Conservation (phyloP, 768 basidiomycete species). For the Agaricus subrufescens region DNA sequence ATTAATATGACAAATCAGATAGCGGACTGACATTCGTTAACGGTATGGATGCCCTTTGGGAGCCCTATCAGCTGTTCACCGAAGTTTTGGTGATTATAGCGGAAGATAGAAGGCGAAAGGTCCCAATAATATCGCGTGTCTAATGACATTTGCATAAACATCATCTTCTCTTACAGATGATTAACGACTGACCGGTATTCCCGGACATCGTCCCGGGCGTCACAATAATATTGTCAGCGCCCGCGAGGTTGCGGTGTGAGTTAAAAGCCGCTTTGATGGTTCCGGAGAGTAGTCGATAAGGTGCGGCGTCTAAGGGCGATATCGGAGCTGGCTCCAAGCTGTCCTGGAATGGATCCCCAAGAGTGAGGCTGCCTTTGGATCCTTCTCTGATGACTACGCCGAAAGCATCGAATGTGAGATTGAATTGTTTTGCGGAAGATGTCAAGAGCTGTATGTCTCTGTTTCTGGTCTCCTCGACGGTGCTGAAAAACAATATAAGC, state of each 20-base stretch:
- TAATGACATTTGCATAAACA: conserved; percentile 19
- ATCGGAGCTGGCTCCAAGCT: conserved; percentile 66
- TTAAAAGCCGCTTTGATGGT: conserved; percentile 62
- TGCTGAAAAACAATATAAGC: conserved; percentile 17
- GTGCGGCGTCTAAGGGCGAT: conserved; percentile 42
- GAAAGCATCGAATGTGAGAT: conserved; percentile 58
- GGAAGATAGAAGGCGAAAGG: conserved; percentile 59
- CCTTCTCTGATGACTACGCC: conserved; percentile 33
- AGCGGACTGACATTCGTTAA: conserved; percentile 57
- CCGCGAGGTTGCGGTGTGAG: conserved; percentile 34
- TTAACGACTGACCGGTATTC: conserved; percentile 42
- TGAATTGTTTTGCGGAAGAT: conserved; percentile 44
- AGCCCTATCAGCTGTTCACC: conserved; percentile 24
- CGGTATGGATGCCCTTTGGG: conserved; percentile 53
- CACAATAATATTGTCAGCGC: conserved; percentile 34
- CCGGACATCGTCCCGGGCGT: conserved; percentile 56
- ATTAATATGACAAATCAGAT: neutral
- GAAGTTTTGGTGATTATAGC: conserved; percentile 48
- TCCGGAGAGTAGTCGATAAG: conserved; percentile 53
- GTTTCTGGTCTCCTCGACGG: conserved; percentile 31
- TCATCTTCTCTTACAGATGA: neutral
- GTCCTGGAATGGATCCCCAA: conserved; percentile 45
- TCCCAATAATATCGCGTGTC: conserved; percentile 61
- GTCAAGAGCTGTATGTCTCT: conserved; percentile 43
- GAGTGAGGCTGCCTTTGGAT: conserved; percentile 40